phyloP scores from a whole-genome alignment of 1,139 yeast species.

The Suhomyces yuchorum region DNA sequence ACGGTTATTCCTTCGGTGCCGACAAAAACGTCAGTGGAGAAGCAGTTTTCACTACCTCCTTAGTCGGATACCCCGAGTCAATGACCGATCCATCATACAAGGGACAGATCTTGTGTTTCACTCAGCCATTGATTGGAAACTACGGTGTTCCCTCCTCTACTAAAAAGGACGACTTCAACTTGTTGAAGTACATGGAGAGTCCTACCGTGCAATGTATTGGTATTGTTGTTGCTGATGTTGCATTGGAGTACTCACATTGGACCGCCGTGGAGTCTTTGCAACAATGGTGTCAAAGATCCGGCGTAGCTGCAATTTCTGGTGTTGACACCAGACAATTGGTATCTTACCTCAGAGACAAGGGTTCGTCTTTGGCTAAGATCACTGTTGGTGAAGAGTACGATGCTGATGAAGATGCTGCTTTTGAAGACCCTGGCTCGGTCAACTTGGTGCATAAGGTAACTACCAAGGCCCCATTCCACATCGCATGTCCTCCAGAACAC shows the following conservation, averaged over 20 bases:
- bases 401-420: constrained; percentile 90
- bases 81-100: constrained; percentile 98
- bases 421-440: constrained; percentile 87
- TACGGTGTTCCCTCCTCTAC: constrained; percentile 94
- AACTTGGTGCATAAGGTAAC: constrained; percentile 93
- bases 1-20: constrained; percentile 94
- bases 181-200: constrained; percentile 87
- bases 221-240: constrained; percentile 93
- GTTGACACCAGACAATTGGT: constrained; percentile 96
- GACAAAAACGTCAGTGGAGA: constrained; percentile 90
- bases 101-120: constrained; percentile 94
- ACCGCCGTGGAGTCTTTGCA: constrained; percentile 95
- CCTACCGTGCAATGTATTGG: constrained; percentile 93
- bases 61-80: constrained; percentile 97
- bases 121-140: constrained; percentile 96
- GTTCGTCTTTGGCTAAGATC: constrained; percentile 88
- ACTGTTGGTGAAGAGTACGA: constrained; percentile 89
- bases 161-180: constrained; percentile 76
- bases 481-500: constrained; percentile 63
- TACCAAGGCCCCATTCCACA: constrained; percentile 92
- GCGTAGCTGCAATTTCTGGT: constrained; percentile 95
- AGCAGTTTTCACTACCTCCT: constrained; percentile 95
- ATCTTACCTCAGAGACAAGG: constrained; percentile 89
- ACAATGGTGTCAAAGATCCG: constrained; percentile 95
- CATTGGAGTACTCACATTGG: constrained; percentile 96